Conservation (phyloP, 805 yeast genomes). For the Candida coleopterorum region DNA sequence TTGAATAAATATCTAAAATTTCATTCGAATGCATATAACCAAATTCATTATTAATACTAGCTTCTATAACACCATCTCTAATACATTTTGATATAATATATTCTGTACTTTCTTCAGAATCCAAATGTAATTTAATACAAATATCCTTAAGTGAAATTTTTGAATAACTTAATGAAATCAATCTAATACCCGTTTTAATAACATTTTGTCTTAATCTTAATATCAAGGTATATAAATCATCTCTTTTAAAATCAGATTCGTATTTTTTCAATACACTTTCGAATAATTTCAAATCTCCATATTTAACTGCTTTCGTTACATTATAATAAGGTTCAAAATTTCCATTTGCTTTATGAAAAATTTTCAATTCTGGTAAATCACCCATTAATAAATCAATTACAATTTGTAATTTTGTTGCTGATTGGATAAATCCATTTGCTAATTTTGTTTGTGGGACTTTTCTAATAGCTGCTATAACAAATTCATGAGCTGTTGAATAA, state of each 20-base stretch:
- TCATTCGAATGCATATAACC: slow-evolving; percentile 93
- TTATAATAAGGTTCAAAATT: slow-evolving; percentile 77
- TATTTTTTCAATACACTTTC: slow-evolving; percentile 63
- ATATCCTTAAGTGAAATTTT: slow-evolving; percentile 89
- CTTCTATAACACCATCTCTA: slow-evolving; percentile 96
- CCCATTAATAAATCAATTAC: slow-evolving; percentile 92
- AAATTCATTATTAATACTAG: slow-evolving; percentile 81
- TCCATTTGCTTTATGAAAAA: slow-evolving; percentile 59
- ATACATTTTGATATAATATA: slow-evolving; percentile 95
- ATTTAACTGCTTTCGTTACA: slow-evolving; percentile 85
- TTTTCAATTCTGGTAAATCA: slow-evolving; percentile 86
- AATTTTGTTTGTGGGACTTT: slow-evolving; percentile 89
- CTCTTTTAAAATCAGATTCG: slow-evolving; percentile 59
- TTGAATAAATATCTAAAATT: slow-evolving; percentile 78
- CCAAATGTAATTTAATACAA: slow-evolving; percentile 86
- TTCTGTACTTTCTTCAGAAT: slow-evolving; percentile 93
- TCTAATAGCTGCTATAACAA: slow-evolving; percentile 89
- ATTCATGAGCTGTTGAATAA: slow-evolving; percentile 86
- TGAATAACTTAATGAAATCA: slow-evolving; percentile 85
- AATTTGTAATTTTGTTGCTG: slow-evolving; percentile 82
- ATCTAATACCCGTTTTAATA: slow-evolving; percentile 94
- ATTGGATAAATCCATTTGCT: slow-evolving; percentile 83
- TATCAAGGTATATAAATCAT: slow-evolving; percentile 79
- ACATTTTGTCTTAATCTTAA: slow-evolving; percentile 92
- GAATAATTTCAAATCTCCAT: slow-evolving; percentile 84